Conservation (phyloP, 345 rosid species). For the Trapa incisa region DNA sequence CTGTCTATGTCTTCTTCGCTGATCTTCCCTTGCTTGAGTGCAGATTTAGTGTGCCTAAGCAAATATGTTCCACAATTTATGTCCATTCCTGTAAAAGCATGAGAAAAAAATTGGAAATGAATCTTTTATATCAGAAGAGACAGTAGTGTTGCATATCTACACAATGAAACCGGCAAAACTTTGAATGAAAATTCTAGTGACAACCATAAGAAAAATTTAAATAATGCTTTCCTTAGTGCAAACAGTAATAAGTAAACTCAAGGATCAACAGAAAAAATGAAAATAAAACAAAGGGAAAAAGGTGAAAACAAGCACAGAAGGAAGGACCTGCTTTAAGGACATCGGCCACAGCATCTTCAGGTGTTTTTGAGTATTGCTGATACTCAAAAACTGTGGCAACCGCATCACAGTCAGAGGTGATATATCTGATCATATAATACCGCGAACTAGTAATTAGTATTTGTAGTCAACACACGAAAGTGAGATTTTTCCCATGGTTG, state of each 20-base stretch:
- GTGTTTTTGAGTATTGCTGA: slow-evolving; percentile 52
- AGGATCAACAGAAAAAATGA: neutral
- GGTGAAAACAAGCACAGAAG: neutral
- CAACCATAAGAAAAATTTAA: neutral
- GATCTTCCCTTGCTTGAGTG: slow-evolving; percentile 53
- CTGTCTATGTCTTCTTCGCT: slow-evolving; percentile 47
- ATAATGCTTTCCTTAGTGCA: neutral
- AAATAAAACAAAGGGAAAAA: slow-evolving; percentile 1
- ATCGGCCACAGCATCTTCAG: slow-evolving; percentile 69
- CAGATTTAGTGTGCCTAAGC: slow-evolving; percentile 40
- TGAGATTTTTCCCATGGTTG: neutral
- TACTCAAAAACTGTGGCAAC: slow-evolving; percentile 69
- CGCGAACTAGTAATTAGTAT: neutral
- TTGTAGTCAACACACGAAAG: neutral
- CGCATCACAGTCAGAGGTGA: slow-evolving; percentile 93
- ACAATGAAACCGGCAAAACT: neutral
- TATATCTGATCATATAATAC: slow-evolving; percentile 37
- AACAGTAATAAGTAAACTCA: neutral
- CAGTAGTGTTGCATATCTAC: neutral
- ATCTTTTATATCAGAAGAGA: neutral
- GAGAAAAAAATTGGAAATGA: neutral
- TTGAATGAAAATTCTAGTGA: neutral
- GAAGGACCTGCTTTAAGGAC: slow-evolving; percentile 68
- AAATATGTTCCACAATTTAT: slow-evolving; percentile 63
- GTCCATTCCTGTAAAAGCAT: slow-evolving; percentile 56